Evolutionary conservation across 768 basidiomycete genomes (phyloP).

Genomic region (Pulveroboletus ravenelii): DNA sequence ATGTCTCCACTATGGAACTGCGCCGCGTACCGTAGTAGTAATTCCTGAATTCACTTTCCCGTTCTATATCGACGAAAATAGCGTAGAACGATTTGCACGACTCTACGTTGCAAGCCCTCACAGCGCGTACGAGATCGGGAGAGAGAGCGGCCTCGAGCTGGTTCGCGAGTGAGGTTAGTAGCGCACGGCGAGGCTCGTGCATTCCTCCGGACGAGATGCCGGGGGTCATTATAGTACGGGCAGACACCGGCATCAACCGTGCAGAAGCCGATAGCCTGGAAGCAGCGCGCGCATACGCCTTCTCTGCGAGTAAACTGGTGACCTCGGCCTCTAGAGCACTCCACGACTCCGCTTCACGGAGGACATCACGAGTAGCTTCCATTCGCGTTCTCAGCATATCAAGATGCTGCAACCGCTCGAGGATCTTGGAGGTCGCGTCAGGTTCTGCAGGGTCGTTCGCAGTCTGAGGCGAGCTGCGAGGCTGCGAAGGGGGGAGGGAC

Average conservation of each 20-base stretch:
- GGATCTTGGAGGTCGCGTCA: slow-evolving; percentile 54
- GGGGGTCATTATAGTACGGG: slow-evolving; percentile 70
- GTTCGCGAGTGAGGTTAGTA: slow-evolving; percentile 92
- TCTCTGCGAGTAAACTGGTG: slow-evolving; percentile 73
- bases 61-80: slow-evolving; percentile 87
- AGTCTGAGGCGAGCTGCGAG: neutral
- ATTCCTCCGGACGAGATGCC: slow-evolving; percentile 12
- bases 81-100: slow-evolving; percentile 74
- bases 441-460: slow-evolving; percentile 3
- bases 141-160: slow-evolving; percentile 91
- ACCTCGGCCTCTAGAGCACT: slow-evolving; percentile 92
- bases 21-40: slow-evolving; percentile 91
- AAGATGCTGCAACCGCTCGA: slow-evolving; percentile 75
- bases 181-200: slow-evolving; percentile 76
- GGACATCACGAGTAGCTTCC: slow-evolving; percentile 84
- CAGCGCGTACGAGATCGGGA: slow-evolving; percentile 84
- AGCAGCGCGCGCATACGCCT: slow-evolving; percentile 85
- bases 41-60: slow-evolving; percentile 87
- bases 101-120: slow-evolving; percentile 70
- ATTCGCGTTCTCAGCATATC: slow-evolving; percentile 82
- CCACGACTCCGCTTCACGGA: slow-evolving; percentile 96
- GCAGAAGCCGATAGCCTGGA: slow-evolving; percentile 85
- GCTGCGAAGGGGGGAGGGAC: slow-evolving; percentile 36
- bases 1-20: slow-evolving; percentile 55
- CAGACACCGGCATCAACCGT: slow-evolving; percentile 86